These are phyloP conservation scores for Osmanthus fragrans DNA, from an alignment of 257 asterid genomes.

Conservation along the genomic window DNA sequence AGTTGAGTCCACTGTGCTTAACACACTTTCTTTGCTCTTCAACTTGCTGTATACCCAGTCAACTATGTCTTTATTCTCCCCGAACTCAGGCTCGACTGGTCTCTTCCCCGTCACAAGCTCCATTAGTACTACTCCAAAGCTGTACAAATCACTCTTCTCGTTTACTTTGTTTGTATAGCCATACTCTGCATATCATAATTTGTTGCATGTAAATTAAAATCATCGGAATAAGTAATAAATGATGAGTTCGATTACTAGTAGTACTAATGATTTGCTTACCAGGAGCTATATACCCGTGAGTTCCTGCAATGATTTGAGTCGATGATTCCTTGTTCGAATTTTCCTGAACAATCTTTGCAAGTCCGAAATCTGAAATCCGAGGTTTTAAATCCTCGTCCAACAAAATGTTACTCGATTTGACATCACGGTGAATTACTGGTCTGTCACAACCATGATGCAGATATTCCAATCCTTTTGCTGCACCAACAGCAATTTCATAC, in stretches of 20 bases:
- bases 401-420: conserved; percentile 87
- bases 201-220: neutral
- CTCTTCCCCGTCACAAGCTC: conserved; percentile 87
- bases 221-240: neutral
- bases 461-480: conserved; percentile 88
- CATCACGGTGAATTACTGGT: conserved; percentile 84
- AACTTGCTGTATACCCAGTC: conserved; percentile 73
- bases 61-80: conserved; percentile 70
- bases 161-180: conserved; percentile 71
- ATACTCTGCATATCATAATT: conserved; percentile 54
- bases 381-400: conserved; percentile 77
- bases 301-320: conserved; percentile 75
- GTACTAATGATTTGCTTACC: conserved; percentile 41
- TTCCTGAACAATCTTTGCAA: conserved; percentile 66
- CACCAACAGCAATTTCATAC: conserved; percentile 77
- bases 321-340: conserved; percentile 39
- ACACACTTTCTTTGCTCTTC: conserved; percentile 57
- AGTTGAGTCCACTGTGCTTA: conserved; percentile 58
- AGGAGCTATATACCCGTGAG: conserved; percentile 94
- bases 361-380: conserved; percentile 88
- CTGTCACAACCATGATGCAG: conserved; percentile 76
- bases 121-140: conserved; percentile 91
- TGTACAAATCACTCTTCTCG: conserved; percentile 87
- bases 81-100: conserved; percentile 81
- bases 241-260: neutral